These are phyloP conservation scores for Cordyceps cicadae DNA, from an alignment of 2,329 filamentous ascomycete genomes.

Conservation along the genomic window DNA sequence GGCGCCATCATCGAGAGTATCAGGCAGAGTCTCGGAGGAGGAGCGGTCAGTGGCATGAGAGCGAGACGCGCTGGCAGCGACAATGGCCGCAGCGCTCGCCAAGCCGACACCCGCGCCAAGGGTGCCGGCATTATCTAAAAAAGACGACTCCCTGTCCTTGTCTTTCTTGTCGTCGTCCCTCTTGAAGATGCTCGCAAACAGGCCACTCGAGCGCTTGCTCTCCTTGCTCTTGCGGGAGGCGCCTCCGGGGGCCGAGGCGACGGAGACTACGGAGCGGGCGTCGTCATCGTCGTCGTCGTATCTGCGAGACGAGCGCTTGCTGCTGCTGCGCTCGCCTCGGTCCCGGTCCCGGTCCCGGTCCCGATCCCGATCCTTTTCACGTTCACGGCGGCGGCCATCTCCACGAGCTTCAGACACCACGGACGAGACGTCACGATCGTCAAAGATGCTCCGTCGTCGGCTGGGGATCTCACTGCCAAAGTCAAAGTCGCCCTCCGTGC, in stretches of 20 bases:
- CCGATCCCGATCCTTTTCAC: conserved; percentile 18
- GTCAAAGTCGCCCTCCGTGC: conserved; percentile 27
- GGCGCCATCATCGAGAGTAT: conserved; percentile 15
- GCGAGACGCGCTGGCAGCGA: conserved; percentile 31
- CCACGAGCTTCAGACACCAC: conserved; percentile 38
- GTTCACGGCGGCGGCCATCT: conserved; percentile 26
- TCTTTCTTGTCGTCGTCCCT: conserved; percentile 29
- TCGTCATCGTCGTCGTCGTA: conserved; percentile 42
- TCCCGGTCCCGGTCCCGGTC: conserved; percentile 10
- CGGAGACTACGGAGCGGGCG: conserved; percentile 36
- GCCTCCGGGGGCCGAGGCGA: conserved; percentile 28
- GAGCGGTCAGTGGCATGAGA: conserved; percentile 23
- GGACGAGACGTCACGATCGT: conserved; percentile 41
- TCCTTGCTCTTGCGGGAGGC: conserved; percentile 28
- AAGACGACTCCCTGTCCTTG: conserved; percentile 48
- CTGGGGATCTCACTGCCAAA: conserved; percentile 31
- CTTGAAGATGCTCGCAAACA: conserved; percentile 41
- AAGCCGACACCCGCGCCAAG: conserved; percentile 62
- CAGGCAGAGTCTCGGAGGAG: conserved; percentile 14
- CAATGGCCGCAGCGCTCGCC: conserved; percentile 40
- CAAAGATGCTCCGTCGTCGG: conserved; percentile 30
- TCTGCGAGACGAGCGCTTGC: conserved; percentile 22
- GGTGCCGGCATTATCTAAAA: conserved; percentile 66
- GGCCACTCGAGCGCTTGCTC: conserved; percentile 31
- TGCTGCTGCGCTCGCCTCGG: conserved; percentile 14